phyloP scores from a whole-genome alignment of 2,329 filamentous ascomycete genomes.

The Sporothrix humicola region DNA sequence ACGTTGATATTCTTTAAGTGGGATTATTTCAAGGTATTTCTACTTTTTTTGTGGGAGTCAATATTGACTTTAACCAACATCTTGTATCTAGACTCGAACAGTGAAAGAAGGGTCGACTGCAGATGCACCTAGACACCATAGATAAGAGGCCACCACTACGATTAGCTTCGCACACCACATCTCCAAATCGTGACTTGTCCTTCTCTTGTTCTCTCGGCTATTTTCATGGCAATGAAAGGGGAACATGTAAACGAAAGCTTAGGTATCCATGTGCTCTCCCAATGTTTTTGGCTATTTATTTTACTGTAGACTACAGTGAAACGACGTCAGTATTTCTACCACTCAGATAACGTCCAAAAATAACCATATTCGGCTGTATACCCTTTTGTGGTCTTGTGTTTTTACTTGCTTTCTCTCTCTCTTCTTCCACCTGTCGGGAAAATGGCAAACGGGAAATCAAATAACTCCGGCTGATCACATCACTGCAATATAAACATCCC shows the following conservation, averaged over 20 bases:
- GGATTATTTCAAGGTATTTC: neutral
- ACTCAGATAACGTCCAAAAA: neutral
- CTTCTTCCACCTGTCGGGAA: neutral
- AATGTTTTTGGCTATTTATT: neutral
- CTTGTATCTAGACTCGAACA: no score
- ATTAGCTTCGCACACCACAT: no score
- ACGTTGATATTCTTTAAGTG: neutral
- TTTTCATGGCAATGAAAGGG: no score
- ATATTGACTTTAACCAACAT: neutral
- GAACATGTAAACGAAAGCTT: no score
- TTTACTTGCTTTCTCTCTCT: neutral
- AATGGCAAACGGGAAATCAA: neutral
- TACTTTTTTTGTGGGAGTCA: neutral
- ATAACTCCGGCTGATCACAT: neutral
- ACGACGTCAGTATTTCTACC: neutral
- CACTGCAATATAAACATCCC: neutral
- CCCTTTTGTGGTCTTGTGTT: neutral
- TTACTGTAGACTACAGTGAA: neutral
- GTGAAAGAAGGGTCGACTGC: no score
- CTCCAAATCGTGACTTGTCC: no score
- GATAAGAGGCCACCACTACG: no score
- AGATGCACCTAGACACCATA: no score
- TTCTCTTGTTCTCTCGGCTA: no score
- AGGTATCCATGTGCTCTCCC: no score
- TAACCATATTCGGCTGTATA: neutral